Evolutionary conservation across 352 stramenopile species (phyloP), one percentile per base, ranked within the genome.

Genomic region (Phytophthora crassamura): DNA sequence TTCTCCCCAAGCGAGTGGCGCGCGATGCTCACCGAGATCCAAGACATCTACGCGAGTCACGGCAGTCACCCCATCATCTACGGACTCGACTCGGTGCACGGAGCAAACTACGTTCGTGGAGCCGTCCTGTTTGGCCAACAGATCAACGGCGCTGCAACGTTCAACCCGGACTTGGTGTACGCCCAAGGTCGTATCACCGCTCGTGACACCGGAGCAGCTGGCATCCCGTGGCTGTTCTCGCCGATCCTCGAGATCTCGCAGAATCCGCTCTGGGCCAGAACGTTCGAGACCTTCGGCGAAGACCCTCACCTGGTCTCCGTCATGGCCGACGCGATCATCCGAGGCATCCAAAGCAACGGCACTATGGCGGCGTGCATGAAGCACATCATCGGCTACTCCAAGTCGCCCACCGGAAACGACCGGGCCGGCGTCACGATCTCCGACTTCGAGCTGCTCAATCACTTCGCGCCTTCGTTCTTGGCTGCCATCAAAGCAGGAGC

Each of bases 201-300:
- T 48, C 74, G 83, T 2, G 94, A 98, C 68, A 98, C 91, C 7
- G 65, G 77, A 18, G 89, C 88, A 5, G 90, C 86, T 5, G 93
- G 91, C 3, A 92, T 98, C 33, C 82, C 81, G n/a, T 98, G 92
- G 93, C 46, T 98, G 1, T 98, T 98, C 77, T 80, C 74, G 7
- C 94, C 94, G 0, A 91, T 98, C 16, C 75, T 93, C 12, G 87
- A 95, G 54, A 75, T 98, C 49, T 86, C 86, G 0, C 84, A 90
- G 47, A 93, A 98, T 59, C 85, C 91, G 0, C 74, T 94, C 11
- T 98, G 94, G 93, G 67, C 86, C 4, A 75, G 94, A 14, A 93
- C 95, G 5, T 98, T 88, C 57, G 95, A 98, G 71, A 98, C 93
- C 10, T 98, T 98, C 75, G 93, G 95, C 5, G 91, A 98, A 84